A percentile compares a stretch with the other conserved stretches of the same genome.
phyloP scores from a whole-genome alignment of 176 grass and related monocot species.

The Bromus sterilis region DNA sequence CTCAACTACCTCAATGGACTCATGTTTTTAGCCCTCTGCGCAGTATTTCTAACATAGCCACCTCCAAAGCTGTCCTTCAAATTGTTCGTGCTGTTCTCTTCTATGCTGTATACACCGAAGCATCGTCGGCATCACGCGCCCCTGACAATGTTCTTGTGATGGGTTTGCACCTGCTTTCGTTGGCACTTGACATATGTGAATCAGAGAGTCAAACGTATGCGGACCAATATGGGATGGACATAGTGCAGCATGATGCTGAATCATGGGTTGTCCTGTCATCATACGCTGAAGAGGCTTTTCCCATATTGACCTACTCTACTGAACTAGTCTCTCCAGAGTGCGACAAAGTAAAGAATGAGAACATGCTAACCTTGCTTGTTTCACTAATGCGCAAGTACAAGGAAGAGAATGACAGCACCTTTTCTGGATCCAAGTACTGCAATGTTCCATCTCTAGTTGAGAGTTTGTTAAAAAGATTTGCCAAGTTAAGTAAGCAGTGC shows the following conservation, averaged over 20 bases:
- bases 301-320: conserved; percentile 58
- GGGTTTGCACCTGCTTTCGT: conserved; percentile 73
- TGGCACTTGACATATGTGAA: conserved; percentile 85
- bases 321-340: conserved; percentile 48
- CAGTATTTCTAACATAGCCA: conserved; percentile 70
- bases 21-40: conserved; percentile 56
- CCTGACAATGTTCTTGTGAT: conserved; percentile 89
- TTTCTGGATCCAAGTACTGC: conserved; percentile 73
- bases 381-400: conserved; percentile 77
- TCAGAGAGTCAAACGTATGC: conserved; percentile 33
- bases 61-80: conserved; percentile 67
- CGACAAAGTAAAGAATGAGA: conserved; percentile 55
- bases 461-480: conserved; percentile 82
- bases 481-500: conserved; percentile 54
- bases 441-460: conserved; percentile 82
- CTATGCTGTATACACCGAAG: conserved; percentile 51
- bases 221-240: conserved; percentile 28
- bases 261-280: conserved; percentile 48
- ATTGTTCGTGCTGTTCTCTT: conserved; percentile 79
- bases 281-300: conserved; percentile 36
- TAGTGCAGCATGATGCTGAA: conserved; percentile 49
- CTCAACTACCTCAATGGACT: conserved; percentile 87
- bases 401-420: conserved; percentile 61
- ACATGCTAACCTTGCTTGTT: conserved; percentile 64
- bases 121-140: conserved; percentile 45